A percentile compares a stretch with the other conserved stretches of the same genome.
Evolutionary conservation across 139 green algal genomes (phyloP).

Genomic region (Chlorella sorokiniana): DNA sequence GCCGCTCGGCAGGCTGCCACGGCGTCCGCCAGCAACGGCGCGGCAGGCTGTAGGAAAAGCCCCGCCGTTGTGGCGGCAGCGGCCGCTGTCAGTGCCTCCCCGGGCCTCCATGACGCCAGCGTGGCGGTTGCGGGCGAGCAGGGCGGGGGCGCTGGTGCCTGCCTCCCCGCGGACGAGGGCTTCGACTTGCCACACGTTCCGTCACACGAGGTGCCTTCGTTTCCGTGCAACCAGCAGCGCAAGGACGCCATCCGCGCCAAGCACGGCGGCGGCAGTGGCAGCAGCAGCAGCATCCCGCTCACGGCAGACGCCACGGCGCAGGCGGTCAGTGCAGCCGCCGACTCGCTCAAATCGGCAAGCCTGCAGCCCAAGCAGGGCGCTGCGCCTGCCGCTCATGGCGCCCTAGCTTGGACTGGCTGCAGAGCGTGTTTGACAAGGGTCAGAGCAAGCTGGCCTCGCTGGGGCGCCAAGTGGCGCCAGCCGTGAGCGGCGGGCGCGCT

Average conservation of each 20-base stretch:
- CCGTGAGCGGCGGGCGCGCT: no score
- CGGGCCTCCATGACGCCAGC: no score
- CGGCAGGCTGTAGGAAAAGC: no score
- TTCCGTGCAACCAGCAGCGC: slow-evolving; percentile 34
- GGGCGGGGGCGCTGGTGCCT: no score
- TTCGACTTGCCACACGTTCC: no score
- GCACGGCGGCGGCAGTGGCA: neutral
- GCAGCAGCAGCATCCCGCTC: neutral
- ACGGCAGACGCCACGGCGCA: no score
- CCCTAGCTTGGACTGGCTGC: slow-evolving; percentile 15
- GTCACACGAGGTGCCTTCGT: neutral
- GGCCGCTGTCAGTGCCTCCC: no score
- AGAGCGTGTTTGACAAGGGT: slow-evolving; percentile 24
- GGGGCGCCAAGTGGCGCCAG: neutral
- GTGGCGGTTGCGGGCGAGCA: no score
- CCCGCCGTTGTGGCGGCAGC: no score
- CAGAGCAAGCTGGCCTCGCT: neutral
- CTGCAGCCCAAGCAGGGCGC: neutral
- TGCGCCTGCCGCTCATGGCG: neutral
- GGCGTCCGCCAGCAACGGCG: neutral
- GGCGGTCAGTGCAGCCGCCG: no score
- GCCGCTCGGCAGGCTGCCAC: neutral
- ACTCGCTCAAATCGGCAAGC: neutral
- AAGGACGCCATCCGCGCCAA: slow-evolving; percentile 32
- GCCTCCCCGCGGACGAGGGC: no score